Percentiles rank a stretch among this genome's conserved stretches.
These are phyloP conservation scores for Verticillium nonalfalfae DNA, from an alignment of 2,329 filamentous ascomycete species.

Conservation along the genomic window DNA sequence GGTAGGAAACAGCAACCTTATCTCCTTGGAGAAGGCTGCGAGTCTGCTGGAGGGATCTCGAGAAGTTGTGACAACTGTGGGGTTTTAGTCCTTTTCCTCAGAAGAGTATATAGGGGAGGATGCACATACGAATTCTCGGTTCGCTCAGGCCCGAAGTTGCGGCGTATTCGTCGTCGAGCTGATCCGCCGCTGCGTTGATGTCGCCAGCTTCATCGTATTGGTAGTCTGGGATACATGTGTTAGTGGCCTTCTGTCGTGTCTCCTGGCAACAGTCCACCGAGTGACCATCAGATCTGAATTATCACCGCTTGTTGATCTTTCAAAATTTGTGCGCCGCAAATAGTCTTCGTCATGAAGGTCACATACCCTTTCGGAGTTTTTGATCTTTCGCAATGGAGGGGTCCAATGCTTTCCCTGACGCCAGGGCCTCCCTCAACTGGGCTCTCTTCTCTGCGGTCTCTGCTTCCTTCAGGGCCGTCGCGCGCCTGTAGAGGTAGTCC, in stretches of 20 bases:
- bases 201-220: slow-evolving; percentile 88
- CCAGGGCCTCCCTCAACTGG: slow-evolving; percentile 78
- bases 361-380: slow-evolving; percentile 34
- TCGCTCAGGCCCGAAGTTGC: slow-evolving; percentile 88
- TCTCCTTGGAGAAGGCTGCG: slow-evolving; percentile 88
- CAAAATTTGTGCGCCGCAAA: too few relatives aligned
- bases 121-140: slow-evolving; percentile 32
- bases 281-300: too few relatives aligned
- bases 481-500: slow-evolving; percentile 76
- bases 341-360: not conserved
- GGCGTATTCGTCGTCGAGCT: slow-evolving; percentile 80
- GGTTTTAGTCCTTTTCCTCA: slow-evolving; percentile 33
- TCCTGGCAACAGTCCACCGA: not conserved
- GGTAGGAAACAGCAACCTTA: slow-evolving; percentile 71
- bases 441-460: slow-evolving; percentile 89
- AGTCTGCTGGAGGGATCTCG: slow-evolving; percentile 80
- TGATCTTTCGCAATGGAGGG: slow-evolving; percentile 82
- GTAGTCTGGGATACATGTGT: slow-evolving; percentile 49
- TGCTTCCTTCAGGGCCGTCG: slow-evolving; percentile 80
- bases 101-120: not conserved
- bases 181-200: slow-evolving; percentile 60
- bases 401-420: slow-evolving; percentile 81
- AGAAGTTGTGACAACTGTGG: slow-evolving; percentile 58
- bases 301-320: too few relatives aligned
- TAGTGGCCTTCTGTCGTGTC: not conserved